phyloP scores from a whole-genome alignment of 73 alveolate species.

The Paramecium sexaurelia region DNA sequence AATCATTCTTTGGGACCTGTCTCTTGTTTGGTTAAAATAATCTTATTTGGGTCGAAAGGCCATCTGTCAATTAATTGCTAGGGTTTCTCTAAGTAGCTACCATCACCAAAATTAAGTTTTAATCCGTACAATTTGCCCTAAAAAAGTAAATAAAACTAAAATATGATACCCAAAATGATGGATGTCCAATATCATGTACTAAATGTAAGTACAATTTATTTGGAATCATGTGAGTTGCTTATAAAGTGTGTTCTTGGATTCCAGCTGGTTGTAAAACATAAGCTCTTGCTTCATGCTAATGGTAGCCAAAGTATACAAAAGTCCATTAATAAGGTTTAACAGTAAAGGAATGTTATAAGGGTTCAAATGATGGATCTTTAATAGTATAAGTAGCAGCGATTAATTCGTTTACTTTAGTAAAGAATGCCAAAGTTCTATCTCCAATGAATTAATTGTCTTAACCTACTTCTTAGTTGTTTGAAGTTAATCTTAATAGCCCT shows the following conservation, averaged over 20 bases:
- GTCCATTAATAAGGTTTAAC: conserved; percentile 26
- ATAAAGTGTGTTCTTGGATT: background rate
- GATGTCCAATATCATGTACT: background rate
- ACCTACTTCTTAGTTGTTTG: background rate
- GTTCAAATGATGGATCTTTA: conserved; percentile 48
- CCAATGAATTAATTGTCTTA: background rate
- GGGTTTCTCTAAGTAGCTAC: conserved; percentile 26
- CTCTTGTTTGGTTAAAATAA: background rate
- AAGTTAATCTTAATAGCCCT: conserved; percentile 3
- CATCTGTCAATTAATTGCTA: background rate
- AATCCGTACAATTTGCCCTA: conserved; percentile 57
- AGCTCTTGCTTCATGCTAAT: background rate
- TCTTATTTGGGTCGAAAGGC: conserved; percentile 27
- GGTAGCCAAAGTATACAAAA: conserved; percentile 35
- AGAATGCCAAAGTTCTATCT: background rate
- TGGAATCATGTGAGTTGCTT: background rate
- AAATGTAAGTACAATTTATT: background rate
- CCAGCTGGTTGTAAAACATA: conserved; percentile 44
- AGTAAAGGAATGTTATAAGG: background rate
- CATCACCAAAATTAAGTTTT: background rate
- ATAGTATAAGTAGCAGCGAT: background rate
- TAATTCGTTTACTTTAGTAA: background rate
- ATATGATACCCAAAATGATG: background rate
- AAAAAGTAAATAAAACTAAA: background rate
- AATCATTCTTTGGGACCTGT: background rate